A percentile compares a stretch with the other conserved stretches of the same genome.
Conservation (phyloP, 2,329 filamentous ascomycete species). For the Penicillium sp. region DNA sequence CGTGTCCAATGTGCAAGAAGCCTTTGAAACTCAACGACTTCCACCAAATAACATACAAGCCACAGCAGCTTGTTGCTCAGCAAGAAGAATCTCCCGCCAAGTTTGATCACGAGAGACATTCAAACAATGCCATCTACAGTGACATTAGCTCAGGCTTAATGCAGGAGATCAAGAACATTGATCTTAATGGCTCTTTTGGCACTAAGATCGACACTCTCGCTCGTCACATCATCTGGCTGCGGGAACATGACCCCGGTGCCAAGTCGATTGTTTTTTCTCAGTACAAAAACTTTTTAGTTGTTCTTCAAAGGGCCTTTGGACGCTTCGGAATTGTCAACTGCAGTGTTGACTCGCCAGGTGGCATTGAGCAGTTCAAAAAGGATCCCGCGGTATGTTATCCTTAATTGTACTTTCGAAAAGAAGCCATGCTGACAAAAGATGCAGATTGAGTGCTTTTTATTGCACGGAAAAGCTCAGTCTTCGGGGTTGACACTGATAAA, state of each 20-base stretch:
- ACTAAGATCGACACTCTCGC: conserved; percentile 83
- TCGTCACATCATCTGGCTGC: conserved; percentile 78
- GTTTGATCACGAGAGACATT: conserved; percentile 26
- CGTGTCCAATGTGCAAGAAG: conserved; percentile 79
- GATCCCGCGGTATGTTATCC: conserved; percentile 52
- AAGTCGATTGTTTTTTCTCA: conserved; percentile 96
- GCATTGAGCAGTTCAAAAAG: conserved; percentile 69
- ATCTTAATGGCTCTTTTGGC: conserved; percentile 68
- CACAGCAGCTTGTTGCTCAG: conserved; percentile 64
- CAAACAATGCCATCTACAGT: conserved; percentile 61
- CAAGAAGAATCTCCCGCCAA: conserved; percentile 42
- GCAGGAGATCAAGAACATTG: conserved; percentile 73
- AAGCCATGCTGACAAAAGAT: conserved; percentile 17
- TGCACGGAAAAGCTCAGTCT: conserved; percentile 83
- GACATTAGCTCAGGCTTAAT: conserved; percentile 66
- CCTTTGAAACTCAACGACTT: conserved; percentile 61
- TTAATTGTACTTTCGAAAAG: not conserved
- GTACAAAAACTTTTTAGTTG: conserved; percentile 71
- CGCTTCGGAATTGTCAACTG: conserved; percentile 67
- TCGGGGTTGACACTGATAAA: conserved; percentile 88
- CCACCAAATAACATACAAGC: conserved; percentile 79
- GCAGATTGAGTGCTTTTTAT: conserved; percentile 70
- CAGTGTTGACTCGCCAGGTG: conserved; percentile 61
- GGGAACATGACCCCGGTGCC: conserved; percentile 73
- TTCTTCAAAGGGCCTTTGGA: conserved; percentile 64